Conservation (phyloP, 352 stramenopile species). For the Phytopythium sindhum region DNA sequence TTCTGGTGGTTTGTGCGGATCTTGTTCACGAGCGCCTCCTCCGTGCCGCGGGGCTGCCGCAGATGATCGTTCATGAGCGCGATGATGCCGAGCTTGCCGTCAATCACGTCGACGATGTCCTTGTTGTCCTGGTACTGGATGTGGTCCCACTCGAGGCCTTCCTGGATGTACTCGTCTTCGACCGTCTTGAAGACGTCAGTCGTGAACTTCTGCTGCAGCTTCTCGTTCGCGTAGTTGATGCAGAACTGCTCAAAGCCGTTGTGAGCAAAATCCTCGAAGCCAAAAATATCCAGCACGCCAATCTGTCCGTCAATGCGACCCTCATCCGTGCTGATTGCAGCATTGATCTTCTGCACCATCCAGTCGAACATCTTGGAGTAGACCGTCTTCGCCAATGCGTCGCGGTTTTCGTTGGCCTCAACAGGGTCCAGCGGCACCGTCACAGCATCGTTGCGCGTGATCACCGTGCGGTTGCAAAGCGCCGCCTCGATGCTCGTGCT, state of each 20-base stretch:
- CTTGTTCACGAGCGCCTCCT: conserved; percentile 88
- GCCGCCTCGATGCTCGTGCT: conserved; percentile 86
- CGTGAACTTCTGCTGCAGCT: conserved; percentile 92
- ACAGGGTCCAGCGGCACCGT: conserved; percentile 83
- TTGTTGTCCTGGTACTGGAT: conserved; percentile 99
- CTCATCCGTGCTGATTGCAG: conserved; percentile 80
- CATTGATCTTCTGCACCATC: conserved; percentile 93
- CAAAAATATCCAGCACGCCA: conserved; percentile 98
- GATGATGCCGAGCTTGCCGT: conserved; percentile 88
- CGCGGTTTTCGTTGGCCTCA: conserved; percentile 92
- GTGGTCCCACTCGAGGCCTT: conserved; percentile 97
- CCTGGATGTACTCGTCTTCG: conserved; percentile 97
- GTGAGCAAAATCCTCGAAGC: conserved; percentile 97
- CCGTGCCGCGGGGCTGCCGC: conserved; percentile 78
- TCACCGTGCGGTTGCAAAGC: conserved; percentile 92
- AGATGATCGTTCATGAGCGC: conserved; percentile 88
- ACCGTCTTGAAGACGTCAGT: conserved; percentile 97
- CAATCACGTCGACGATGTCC: conserved; percentile 96
- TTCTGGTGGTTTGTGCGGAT: conserved; percentile 80
- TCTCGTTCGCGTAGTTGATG: conserved; percentile 93
- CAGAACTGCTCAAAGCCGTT: conserved; percentile 93
- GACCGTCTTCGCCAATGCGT: conserved; percentile 96
- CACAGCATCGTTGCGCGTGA: conserved; percentile 81
- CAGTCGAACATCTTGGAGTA: conserved; percentile 98
- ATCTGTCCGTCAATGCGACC: conserved; percentile 77